A percentile compares a stretch with the other conserved stretches of the same genome.
Evolutionary conservation across 2,329 filamentous ascomycete genomes (phyloP).

Genomic region (Sporothrix pallida): DNA sequence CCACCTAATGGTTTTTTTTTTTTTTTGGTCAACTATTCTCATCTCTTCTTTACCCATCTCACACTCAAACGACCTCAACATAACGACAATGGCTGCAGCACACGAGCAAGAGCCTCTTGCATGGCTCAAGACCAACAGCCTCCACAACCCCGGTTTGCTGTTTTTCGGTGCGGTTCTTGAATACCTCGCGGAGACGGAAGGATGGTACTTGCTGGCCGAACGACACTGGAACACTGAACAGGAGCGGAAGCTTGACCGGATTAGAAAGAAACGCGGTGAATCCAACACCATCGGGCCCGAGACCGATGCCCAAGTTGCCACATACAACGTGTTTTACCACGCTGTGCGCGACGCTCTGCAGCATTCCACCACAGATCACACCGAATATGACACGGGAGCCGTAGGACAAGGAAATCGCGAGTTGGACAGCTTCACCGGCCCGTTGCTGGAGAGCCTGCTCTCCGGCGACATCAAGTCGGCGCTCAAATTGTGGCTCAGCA

Average conservation of each 20-base stretch:
- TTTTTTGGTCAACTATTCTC: too few species aligned
- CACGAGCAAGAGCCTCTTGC: neutral
- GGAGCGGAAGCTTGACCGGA: neutral
- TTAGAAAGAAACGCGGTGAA: too few species aligned
- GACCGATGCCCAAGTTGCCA: neutral
- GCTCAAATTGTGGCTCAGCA: too few species aligned
- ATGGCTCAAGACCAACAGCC: neutral
- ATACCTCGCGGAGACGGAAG: neutral
- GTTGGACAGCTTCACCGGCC: neutral
- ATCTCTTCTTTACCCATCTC: too few species aligned
- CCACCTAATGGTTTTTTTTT: too few species aligned
- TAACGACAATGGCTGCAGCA: neutral
- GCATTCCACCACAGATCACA: neutral
- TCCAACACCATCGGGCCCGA: neutral
- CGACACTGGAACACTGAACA: neutral
- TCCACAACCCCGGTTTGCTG: neutral
- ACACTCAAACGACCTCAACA: conserved; percentile 5
- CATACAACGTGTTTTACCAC: neutral
- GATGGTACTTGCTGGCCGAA: too few species aligned
- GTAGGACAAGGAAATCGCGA: too few species aligned
- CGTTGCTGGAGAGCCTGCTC: neutral
- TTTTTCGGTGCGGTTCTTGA: neutral
- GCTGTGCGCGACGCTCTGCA: neutral
- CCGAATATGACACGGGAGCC: too few species aligned
- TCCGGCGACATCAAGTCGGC: neutral